These are phyloP conservation scores for Canna indica DNA, from an alignment of 176 grass and related monocot species.

Conservation along the genomic window DNA sequence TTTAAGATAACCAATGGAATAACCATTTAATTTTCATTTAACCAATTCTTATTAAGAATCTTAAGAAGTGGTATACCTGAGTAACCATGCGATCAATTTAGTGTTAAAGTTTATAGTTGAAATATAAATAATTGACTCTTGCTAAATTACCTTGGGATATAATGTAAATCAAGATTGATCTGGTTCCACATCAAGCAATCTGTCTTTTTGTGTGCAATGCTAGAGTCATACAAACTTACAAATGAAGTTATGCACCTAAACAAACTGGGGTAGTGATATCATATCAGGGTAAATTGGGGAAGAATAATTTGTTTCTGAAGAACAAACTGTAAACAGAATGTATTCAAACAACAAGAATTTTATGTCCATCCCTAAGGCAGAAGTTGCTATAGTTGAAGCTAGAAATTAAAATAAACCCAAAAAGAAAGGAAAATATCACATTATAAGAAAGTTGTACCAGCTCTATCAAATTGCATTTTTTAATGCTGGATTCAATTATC, in stretches of 20 bases:
- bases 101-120: too few species aligned
- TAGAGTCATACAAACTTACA: not conserved
- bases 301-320: not conserved
- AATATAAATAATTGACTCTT: too few species aligned
- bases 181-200: too few species aligned
- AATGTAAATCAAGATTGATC: too few species aligned
- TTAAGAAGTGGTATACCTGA: too few species aligned
- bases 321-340: not conserved
- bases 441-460: not conserved
- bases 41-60: not conserved
- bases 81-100: too few species aligned
- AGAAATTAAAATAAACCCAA: not conserved
- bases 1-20: not conserved
- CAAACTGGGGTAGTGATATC: not conserved
- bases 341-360: not conserved
- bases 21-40: not conserved
- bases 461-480: not conserved
- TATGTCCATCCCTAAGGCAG: not conserved
- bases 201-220: too few species aligned
- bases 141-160: too few species aligned
- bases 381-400: not conserved
- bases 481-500: not conserved
- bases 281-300: not conserved
- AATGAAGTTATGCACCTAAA: not conserved
- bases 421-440: not conserved